These are phyloP conservation scores for Aaosphaeria pasadenensis DNA, from an alignment of 2,329 filamentous ascomycete species.

Conservation along the genomic window DNA sequence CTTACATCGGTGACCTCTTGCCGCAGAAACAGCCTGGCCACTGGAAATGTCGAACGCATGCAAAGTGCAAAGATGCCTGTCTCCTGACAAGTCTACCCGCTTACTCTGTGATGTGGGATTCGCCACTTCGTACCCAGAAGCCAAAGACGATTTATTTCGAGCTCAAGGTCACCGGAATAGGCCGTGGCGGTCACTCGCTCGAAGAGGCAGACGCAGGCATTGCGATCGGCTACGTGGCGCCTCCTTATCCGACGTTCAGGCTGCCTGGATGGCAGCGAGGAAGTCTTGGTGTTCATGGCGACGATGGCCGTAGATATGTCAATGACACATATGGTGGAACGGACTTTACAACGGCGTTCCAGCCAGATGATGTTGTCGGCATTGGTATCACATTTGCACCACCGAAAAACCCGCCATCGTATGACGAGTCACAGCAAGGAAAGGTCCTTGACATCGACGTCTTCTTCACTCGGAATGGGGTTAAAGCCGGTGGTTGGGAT, in stretches of 20 bases:
- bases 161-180: conserved; percentile 53
- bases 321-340: conserved; percentile 73
- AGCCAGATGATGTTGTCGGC: conserved; percentile 64
- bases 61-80: conserved; percentile 55
- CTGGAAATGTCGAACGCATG: conserved; percentile 44
- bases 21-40: conserved; percentile 45
- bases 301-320: conserved; percentile 73
- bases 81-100: conserved; percentile 67
- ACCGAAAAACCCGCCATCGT: conserved; percentile 33
- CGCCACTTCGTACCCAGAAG: conserved; percentile 53
- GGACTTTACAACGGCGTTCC: conserved; percentile 64
- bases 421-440: conserved; percentile 22
- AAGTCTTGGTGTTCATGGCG: conserved; percentile 72
- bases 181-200: conserved; percentile 21
- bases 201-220: conserved; percentile 53
- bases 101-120: conserved; percentile 59
- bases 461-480: conserved; percentile 70
- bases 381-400: conserved; percentile 65
- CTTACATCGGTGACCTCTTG: conserved; percentile 36
- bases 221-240: conserved; percentile 67
- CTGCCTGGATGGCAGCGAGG: conserved; percentile 80
- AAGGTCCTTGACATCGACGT: conserved; percentile 52
- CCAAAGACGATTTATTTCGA: conserved; percentile 70
- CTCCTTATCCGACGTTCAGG: conserved; percentile 74
- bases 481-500: conserved; percentile 62